Evolutionary conservation across 1,139 yeast genomes (phyloP).

Genomic region (Yamadazyma epiphylla): DNA sequence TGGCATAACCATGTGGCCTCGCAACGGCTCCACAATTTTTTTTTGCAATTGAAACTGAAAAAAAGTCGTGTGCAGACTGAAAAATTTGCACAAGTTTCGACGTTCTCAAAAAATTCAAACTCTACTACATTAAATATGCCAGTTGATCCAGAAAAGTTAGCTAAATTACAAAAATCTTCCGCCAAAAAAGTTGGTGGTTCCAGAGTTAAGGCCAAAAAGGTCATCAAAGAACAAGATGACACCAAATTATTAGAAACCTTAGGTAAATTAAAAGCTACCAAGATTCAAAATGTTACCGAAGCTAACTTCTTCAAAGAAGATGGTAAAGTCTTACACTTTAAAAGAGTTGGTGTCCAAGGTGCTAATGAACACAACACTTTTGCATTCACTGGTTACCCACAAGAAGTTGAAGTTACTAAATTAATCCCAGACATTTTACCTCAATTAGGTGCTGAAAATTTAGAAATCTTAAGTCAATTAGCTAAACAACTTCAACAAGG

Average conservation of each 20-base stretch:
- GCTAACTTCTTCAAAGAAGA: slow-evolving; percentile 97
- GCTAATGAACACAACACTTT: slow-evolving; percentile 89
- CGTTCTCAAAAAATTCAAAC: not conserved
- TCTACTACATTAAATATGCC: slow-evolving; percentile 45
- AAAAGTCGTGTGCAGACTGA: slow-evolving; percentile 3
- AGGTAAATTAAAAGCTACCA: slow-evolving; percentile 86
- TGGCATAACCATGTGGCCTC: too few species aligned
- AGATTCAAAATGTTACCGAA: slow-evolving; percentile 87
- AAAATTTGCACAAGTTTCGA: slow-evolving; percentile 1
- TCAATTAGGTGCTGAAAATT: slow-evolving; percentile 95
- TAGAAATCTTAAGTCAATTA: slow-evolving; percentile 82
- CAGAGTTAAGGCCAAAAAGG: slow-evolving; percentile 80
- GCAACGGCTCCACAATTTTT: too few species aligned
- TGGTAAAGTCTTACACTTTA: slow-evolving; percentile 93
- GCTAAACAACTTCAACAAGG: slow-evolving; percentile 84
- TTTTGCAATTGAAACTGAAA: too few species aligned
- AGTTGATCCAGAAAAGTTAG: slow-evolving; percentile 84
- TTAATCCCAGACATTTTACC: slow-evolving; percentile 94
- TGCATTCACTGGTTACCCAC: slow-evolving; percentile 94
- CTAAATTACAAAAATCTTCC: slow-evolving; percentile 72
- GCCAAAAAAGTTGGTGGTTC: slow-evolving; percentile 83
- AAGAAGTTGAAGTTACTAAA: slow-evolving; percentile 89
- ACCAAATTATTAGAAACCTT: slow-evolving; percentile 87
- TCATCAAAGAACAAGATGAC: slow-evolving; percentile 74
- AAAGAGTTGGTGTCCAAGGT: slow-evolving; percentile 92